phyloP scores from a whole-genome alignment of 306 rosid species.

The Prunus persica region DNA sequence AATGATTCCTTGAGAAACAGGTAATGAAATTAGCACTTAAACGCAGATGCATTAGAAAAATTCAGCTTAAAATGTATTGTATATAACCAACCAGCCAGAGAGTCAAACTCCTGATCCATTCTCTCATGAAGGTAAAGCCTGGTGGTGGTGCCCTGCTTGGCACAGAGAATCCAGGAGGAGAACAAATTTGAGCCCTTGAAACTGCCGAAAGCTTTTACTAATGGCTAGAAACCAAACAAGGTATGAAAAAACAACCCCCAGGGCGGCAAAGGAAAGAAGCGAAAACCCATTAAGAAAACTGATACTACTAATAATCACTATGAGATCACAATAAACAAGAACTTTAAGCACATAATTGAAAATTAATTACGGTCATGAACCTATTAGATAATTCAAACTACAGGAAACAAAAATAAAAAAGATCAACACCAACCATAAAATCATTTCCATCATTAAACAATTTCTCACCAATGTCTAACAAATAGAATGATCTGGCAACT shows the following conservation, averaged over 20 bases:
- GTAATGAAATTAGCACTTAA: neutral
- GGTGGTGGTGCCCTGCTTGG: conserved; percentile 83
- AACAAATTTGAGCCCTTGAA: conserved; percentile 74
- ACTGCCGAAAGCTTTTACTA: conserved; percentile 30
- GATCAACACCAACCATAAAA: neutral
- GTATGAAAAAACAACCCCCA: neutral
- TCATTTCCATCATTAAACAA: too few species aligned
- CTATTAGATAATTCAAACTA: neutral
- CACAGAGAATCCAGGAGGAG: conserved; percentile 83
- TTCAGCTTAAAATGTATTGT: neutral
- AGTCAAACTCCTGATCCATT: conserved; percentile 57
- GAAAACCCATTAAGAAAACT: neutral
- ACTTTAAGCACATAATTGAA: neutral
- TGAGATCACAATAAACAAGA: neutral
- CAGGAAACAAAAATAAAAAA: neutral
- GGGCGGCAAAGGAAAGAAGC: neutral
- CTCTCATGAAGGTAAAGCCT: conserved; percentile 75
- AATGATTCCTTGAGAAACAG: conserved; percentile 53
- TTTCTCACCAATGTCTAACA: too few species aligned
- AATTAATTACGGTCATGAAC: neutral
- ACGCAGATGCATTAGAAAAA: neutral
- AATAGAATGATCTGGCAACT: too few species aligned
- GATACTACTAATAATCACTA: neutral
- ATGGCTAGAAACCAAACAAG: neutral
- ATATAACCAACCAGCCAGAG: conserved; percentile 55